Base-by-base conservation (phyloP, 768 basidiomycete genomes). In the Mycena albidolilacea region DNA sequence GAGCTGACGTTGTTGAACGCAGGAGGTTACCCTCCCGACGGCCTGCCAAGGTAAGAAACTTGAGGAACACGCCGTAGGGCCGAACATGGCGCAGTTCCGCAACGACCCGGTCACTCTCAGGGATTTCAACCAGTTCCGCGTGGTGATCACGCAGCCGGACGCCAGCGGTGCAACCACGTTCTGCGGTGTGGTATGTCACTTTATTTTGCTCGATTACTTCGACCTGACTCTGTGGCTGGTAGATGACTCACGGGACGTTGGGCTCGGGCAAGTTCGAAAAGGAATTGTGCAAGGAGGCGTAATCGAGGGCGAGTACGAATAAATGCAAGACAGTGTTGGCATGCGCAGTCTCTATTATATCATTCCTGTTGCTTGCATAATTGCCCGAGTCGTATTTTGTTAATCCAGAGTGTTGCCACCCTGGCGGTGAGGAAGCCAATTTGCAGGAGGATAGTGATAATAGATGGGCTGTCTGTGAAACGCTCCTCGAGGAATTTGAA, bases 101-200 rank as follows among this genome's bases (percentile, higher is more conserved):
- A 70, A 70, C 61, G 19, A 17, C 46, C 17, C 58, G 58, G 17
- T 37, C 44, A 19, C 19, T 3, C n/a, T 69, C 21, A 58, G 5
- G 41, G 30, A 64, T 23, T 64, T 70, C 23, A 23, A 2, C 23
- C 23, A 23, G 23, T 23, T 23, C 23, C 23, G 2, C 23, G 23
- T 23, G 23, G 39, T 70, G 38, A 70, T 70, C 35, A 70, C 69
- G 39, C 17, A 41, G n/a, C 69, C 69, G n/a, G 69, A 70, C 54
- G 48, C 69, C 38, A 70, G 6, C 21, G 69, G 69, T 30, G 61
- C 61, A 14, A 70, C 69, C 21, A 64, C 61, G 9, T 70, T 70
- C 62, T 70, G 69, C 37, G 62, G 69, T 39, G 69, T 64, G 62
- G 69, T 70, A 61, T 46, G 58, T 61, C 48, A 12, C 23, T 64